These are phyloP conservation scores for Globisporangium abappressorium DNA, from an alignment of 352 stramenopile species.

Conservation along the genomic window DNA sequence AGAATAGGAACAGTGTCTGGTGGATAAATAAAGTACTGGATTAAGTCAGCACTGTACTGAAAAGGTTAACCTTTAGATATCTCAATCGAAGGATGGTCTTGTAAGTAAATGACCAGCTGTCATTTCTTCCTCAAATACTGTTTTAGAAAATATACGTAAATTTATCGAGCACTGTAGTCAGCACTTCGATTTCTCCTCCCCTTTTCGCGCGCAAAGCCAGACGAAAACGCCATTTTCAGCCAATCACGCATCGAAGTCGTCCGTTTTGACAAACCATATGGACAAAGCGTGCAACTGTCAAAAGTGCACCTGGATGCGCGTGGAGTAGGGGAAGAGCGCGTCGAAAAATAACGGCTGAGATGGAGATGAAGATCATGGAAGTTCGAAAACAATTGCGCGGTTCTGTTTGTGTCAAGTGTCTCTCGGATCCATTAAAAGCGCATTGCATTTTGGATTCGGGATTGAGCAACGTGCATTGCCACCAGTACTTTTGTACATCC, in stretches of 20 bases:
- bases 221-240: background rate
- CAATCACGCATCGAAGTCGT: background rate
- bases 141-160: no score
- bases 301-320: background rate
- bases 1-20: background rate
- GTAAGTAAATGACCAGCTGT: no score
- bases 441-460: background rate
- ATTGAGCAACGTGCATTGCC: background rate
- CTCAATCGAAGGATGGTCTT: no score
- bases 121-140: no score
- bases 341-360: background rate
- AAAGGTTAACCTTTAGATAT: no score
- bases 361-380: background rate
- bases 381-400: background rate
- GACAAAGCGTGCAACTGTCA: background rate
- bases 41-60: no score
- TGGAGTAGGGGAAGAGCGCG: no score
- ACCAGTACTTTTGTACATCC: background rate
- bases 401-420: background rate
- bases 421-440: background rate
- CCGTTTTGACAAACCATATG: background rate
- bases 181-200: background rate
- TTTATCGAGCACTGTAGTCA: background rate
- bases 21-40: no score
- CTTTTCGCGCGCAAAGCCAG: conserved; percentile 1